Conservation (phyloP, 495 filamentous ascomycete genomes). For the Hypoxylon perforatum region DNA sequence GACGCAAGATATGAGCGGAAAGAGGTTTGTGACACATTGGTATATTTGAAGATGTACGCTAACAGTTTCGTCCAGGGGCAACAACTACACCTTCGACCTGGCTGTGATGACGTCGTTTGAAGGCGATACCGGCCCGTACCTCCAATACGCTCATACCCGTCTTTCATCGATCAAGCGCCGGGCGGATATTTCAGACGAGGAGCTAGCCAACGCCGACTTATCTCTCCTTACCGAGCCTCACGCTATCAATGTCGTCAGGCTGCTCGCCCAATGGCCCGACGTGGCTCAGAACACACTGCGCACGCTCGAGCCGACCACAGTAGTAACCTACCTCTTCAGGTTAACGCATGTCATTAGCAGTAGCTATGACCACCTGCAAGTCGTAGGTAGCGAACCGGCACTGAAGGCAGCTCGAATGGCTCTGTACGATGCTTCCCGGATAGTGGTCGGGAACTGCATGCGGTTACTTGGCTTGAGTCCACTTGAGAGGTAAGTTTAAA, state of each 20-base stretch:
- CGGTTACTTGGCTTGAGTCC: constrained; percentile 80
- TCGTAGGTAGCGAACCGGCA: constrained; percentile 77
- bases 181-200: constrained; percentile 61
- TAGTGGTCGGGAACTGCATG: constrained; percentile 88
- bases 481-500: constrained; percentile 67
- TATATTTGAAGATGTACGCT: constrained; percentile 5
- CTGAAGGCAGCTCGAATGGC: constrained; percentile 83
- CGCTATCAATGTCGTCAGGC: constrained; percentile 68
- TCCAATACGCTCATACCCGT: constrained; percentile 75
- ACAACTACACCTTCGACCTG: constrained; percentile 73
- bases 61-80: constrained; percentile 55
- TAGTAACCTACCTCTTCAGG: constrained; percentile 86
- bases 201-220: constrained; percentile 67
- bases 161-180: constrained; percentile 70
- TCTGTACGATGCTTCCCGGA: constrained; percentile 80
- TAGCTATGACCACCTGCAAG: constrained; percentile 83
- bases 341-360: constrained; percentile 88
- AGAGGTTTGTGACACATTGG: constrained; percentile 57
- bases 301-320: constrained; percentile 71
- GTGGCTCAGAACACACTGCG: constrained; percentile 71
- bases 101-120: constrained; percentile 76
- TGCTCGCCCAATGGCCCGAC: constrained; percentile 73
- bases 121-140: constrained; percentile 75
- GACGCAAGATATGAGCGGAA: constrained; percentile 74
- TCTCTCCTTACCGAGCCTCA: constrained; percentile 68